Evolutionary conservation across 345 rosid species (phyloP), one percentile per base, ranked within the genome.

Genomic region (Salix udensis): DNA sequence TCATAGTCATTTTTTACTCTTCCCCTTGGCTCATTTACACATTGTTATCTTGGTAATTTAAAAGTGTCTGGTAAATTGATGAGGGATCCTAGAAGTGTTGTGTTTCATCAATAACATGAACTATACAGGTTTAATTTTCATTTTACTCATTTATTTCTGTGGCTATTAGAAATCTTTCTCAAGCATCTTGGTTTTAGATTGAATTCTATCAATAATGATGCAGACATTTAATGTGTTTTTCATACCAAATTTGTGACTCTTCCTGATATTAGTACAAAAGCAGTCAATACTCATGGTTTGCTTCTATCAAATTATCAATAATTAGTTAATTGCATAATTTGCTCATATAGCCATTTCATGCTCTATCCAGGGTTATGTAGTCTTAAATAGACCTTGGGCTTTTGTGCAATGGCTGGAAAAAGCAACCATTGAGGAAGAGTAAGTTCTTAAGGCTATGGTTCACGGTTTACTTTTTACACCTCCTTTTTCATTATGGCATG

Each of bases 371-470:
- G 98, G 99, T 50, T 96, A 96, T 80, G 87, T 93, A 75, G 99
- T 96, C 78, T 86, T 96, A 74, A 93, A 96, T 80, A 90, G 99
- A 82, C 99, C 99, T 28, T 96, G 99, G 97, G 99, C 99, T 4
- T 96, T 96, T 72, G 97, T 91, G 73, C 99, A 93, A 67, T 93
- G 98, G 98, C 89, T 96, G 83, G 94, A 90, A 79, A 96, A 89
- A 80, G 92, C 98, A 71, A 87, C 88, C 64, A 94, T 96, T 40
- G 86, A 88, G 80, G 98, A 93, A 88, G 97, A 96, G 99, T 96
- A 88, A 88, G 97, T 73, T 55, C 48, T 58, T 65, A 44, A 55
- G 71, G 69, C 48, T 71, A 9, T 24, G 36, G 24, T 23, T 48
- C 28, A 13, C n/a, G 8, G 40, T 52, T 67, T 61, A 65, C 26